These are phyloP conservation scores for Zalaria obscura DNA, from an alignment of 2,329 filamentous ascomycete species.

Conservation along the genomic window DNA sequence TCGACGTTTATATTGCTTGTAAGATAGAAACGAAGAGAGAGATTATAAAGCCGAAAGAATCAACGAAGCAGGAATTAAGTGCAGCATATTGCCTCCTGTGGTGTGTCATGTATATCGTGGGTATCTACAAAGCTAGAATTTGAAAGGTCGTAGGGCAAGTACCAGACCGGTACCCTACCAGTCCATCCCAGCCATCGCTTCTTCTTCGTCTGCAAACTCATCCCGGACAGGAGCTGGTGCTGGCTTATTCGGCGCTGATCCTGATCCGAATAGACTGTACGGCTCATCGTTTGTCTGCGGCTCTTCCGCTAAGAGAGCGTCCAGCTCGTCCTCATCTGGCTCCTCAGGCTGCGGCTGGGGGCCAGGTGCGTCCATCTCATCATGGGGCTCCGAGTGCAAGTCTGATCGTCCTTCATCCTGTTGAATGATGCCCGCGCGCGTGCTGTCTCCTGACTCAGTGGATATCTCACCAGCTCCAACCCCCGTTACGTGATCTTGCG, in stretches of 20 bases:
- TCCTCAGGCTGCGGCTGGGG: slow-evolving; percentile 9
- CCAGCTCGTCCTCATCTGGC: slow-evolving; percentile 39
- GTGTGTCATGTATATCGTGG: no score
- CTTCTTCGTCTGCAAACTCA: slow-evolving; percentile 48
- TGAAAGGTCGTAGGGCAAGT: no score
- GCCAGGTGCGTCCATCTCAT: no score
- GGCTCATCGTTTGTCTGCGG: slow-evolving; percentile 4
- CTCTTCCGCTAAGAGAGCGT: slow-evolving; percentile 37
- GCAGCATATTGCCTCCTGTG: no score
- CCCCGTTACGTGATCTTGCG: background rate
- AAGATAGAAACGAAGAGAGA: no score
- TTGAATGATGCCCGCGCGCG: background rate
- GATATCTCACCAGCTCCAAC: background rate
- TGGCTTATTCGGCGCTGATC: background rate
- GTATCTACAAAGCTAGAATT: no score
- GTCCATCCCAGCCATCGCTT: slow-evolving; percentile 42
- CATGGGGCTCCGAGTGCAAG: background rate
- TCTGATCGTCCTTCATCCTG: background rate
- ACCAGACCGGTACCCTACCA: slow-evolving; percentile 2
- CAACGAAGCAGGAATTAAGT: no score
- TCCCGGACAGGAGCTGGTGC: slow-evolving; percentile 9
- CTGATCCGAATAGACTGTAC: slow-evolving; percentile 6
- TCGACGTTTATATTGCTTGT: no score
- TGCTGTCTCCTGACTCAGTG: background rate
- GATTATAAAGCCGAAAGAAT: no score